Evolutionary conservation across 1,139 yeast genomes (phyloP).

Genomic region (Magnusiomyces ingens): DNA sequence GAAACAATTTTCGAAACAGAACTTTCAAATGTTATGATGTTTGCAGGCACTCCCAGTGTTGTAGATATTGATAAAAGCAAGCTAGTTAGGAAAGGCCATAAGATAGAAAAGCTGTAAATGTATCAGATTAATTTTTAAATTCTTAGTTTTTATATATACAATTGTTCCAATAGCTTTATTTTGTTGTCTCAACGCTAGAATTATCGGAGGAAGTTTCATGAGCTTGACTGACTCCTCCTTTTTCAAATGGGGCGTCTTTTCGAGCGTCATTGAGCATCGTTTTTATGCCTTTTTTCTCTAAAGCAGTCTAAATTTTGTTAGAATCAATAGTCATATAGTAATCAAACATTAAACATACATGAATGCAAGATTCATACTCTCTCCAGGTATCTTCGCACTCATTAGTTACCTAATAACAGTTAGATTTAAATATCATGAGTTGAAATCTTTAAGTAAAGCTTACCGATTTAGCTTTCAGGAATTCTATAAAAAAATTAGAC

Average conservation of each 20-base stretch:
- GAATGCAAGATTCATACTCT: constrained; percentile 78
- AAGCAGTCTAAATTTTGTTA: constrained; percentile 40
- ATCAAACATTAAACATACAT: constrained; percentile 35
- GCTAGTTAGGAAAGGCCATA: constrained; percentile 27
- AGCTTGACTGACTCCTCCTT: constrained; percentile 14
- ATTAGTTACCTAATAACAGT: constrained; percentile 52
- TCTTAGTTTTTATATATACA: background rate
- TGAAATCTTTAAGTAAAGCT: constrained; percentile 13
- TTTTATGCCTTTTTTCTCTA: constrained; percentile 63
- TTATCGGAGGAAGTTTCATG: background rate
- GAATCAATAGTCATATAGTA: background rate
- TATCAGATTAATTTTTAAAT: background rate
- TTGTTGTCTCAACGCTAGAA: background rate
- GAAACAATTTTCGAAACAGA: constrained; percentile 29
- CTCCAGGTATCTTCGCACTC: constrained; percentile 91
- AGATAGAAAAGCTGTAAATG: constrained; percentile 19
- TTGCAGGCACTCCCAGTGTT: constrained; percentile 25
- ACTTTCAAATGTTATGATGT: constrained; percentile 30
- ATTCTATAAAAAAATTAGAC: constrained; percentile 34
- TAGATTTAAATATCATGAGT: constrained; percentile 8
- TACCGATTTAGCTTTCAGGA: constrained; percentile 56
- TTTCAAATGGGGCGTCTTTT: constrained; percentile 17
- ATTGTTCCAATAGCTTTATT: background rate
- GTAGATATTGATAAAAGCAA: constrained; percentile 21
- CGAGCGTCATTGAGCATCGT: constrained; percentile 44